phyloP scores from a whole-genome alignment of 768 basidiomycete species.

The Pleurotus djamor region DNA sequence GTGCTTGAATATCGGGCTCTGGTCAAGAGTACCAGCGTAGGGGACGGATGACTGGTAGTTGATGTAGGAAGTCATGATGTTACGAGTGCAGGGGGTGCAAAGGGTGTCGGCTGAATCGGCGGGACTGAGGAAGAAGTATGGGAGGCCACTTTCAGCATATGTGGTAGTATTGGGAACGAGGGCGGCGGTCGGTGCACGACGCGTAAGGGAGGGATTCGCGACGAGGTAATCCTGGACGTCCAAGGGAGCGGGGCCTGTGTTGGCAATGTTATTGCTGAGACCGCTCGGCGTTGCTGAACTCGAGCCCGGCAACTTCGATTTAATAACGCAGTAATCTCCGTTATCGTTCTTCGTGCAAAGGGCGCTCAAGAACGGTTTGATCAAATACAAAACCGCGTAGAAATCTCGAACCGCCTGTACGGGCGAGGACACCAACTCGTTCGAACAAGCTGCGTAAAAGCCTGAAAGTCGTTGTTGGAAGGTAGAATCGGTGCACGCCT shows the following conservation, averaged over 20 bases:
- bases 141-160: constrained; percentile 58
- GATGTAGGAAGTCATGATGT: constrained; percentile 75
- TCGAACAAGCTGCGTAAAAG: constrained; percentile 70
- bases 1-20: constrained; percentile 61
- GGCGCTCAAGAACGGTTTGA: constrained; percentile 63
- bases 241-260: neutral
- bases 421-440: constrained; percentile 60
- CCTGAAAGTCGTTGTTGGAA: constrained; percentile 60
- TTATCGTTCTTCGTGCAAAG: constrained; percentile 75
- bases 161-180: constrained; percentile 56
- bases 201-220: constrained; percentile 4
- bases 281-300: constrained; percentile 2
- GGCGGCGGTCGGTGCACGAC: constrained; percentile 26
- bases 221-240: constrained; percentile 5
- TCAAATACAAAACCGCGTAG: constrained; percentile 81
- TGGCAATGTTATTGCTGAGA: neutral
- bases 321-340: constrained; percentile 64
- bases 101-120: constrained; percentile 45
- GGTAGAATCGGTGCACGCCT: constrained; percentile 51
- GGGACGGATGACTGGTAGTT: constrained; percentile 66
- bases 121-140: constrained; percentile 78
- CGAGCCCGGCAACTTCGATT: constrained; percentile 13
- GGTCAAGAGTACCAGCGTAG: constrained; percentile 72
- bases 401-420: constrained; percentile 50
- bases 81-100: constrained; percentile 83